These are phyloP conservation scores for Neofusicoccum ribis DNA, from an alignment of 2,329 filamentous ascomycete genomes.

Conservation along the genomic window DNA sequence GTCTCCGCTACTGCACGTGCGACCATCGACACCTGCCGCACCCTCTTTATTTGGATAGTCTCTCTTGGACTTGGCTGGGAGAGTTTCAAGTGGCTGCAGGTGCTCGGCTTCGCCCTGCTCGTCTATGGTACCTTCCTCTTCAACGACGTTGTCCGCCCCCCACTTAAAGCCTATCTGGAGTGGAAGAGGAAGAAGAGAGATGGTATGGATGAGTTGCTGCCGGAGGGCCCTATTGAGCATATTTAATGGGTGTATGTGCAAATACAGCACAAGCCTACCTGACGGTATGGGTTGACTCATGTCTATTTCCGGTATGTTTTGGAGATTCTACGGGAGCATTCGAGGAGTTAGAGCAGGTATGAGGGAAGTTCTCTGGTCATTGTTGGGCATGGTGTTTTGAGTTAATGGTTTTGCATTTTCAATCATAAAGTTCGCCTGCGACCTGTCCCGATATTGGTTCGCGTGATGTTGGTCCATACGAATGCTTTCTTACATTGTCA, in stretches of 20 bases:
- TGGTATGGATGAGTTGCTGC: constrained; percentile 59
- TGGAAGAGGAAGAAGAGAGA: constrained; percentile 39
- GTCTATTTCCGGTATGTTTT: neutral
- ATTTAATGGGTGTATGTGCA: neutral
- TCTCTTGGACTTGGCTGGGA: constrained; percentile 94
- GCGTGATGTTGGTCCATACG: too few relatives aligned
- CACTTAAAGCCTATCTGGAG: constrained; percentile 66
- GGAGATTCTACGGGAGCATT: neutral
- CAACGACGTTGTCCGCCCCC: constrained; percentile 88
- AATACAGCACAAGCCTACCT: neutral
- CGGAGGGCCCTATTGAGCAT: constrained; percentile 84
- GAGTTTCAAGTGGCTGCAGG: constrained; percentile 95
- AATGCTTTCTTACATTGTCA: too few relatives aligned
- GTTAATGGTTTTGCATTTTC: too few relatives aligned
- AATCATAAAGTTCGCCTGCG: too few relatives aligned
- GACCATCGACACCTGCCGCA: constrained; percentile 96
- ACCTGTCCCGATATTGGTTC: too few relatives aligned
- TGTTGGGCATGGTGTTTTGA: too few relatives aligned
- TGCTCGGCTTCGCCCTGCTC: constrained; percentile 80
- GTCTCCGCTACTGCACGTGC: constrained; percentile 92
- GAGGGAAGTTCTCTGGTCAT: neutral
- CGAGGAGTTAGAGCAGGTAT: neutral
- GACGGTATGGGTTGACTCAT: too few relatives aligned
- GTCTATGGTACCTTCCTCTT: constrained; percentile 98
- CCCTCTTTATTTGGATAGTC: constrained; percentile 96